Base-by-base conservation (phyloP, 441 rosid species). In the Jatropha podagrica region DNA sequence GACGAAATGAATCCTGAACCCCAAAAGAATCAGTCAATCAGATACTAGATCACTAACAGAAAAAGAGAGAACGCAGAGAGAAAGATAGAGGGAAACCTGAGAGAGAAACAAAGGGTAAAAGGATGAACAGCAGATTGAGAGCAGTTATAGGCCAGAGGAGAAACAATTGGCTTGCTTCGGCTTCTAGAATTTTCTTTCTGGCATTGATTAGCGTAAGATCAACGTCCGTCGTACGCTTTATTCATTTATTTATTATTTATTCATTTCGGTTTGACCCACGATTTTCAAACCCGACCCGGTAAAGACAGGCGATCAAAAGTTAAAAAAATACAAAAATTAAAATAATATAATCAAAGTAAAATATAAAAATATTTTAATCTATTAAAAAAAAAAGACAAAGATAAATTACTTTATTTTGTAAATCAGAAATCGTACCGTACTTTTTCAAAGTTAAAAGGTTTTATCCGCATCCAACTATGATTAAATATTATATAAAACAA, bases 171-270 rank as follows among this genome's bases (percentile, higher is more conserved):
- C 55, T 11, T 48, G 37, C 5, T 60, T 54, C 37, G 0, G 74
- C 48, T 60, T 69, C 81, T 63, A 74, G 81, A 78, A 74, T 73
- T 68, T 62, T 73, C 77, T 32, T 13, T 14, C n/a, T 23, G 27
- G 26, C n/a, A 42, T 8, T 18, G 9, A 0, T 18, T 73, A 3
- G 77, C 77, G 77, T 66, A 52, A 66, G 38, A 65, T 73, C 56
- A 48, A 78, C 81, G 81, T 18, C 46, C 70, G 11, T 6, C 4
- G 13, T 8, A 32, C 20, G 15, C 11, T 12, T 18, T 59, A 8
- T 41, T 49, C 20, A 26, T 68, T 46, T 27, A 10, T 59, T 6
- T 56, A 18, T 18, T 4, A n/a, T 48, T 48, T 48, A 42, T 42
- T 5, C 46, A 32, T 32, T 32, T 32, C 2, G 32, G 32, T 32